phyloP scores from a whole-genome alignment of 129 eudicot genomes.

The Calendula officinalis region DNA sequence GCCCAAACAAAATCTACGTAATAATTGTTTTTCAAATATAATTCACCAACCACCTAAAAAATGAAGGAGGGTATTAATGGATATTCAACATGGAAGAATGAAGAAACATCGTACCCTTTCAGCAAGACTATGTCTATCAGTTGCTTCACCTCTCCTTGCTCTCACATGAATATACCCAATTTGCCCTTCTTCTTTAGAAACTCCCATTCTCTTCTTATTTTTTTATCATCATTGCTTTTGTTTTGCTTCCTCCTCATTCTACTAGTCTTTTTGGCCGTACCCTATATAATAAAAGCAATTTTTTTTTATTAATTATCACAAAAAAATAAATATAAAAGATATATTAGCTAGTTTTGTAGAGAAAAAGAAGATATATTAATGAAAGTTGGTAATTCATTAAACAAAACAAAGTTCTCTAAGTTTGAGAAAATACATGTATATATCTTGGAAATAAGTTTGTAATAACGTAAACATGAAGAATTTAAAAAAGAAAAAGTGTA shows the following conservation, averaged over 20 bases:
- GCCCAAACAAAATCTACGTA: no score
- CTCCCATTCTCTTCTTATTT: constrained; percentile 10
- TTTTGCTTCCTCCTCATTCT: constrained; percentile 36
- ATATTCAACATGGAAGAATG: neutral
- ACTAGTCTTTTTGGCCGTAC: constrained; percentile 22
- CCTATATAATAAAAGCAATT: neutral
- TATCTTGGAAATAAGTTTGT: no score
- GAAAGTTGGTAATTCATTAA: no score
- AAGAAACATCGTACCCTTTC: constrained; percentile 52
- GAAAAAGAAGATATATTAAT: neutral
- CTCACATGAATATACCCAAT: constrained; percentile 74
- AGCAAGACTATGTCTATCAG: constrained; percentile 90
- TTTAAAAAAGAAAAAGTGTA: no score
- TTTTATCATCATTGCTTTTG: constrained; percentile 25
- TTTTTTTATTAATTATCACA: neutral
- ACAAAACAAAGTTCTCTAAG: no score
- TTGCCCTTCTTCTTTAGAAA: constrained; percentile 35
- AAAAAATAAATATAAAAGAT: neutral
- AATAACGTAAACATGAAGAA: no score
- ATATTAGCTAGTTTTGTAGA: neutral
- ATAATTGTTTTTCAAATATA: no score
- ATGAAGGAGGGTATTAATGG: neutral
- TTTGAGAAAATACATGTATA: no score
- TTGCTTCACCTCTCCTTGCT: constrained; percentile 93
- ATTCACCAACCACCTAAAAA: no score